Base-by-base conservation (phyloP, 2,329 filamentous ascomycete species). In the Alternaria burnsii region DNA sequence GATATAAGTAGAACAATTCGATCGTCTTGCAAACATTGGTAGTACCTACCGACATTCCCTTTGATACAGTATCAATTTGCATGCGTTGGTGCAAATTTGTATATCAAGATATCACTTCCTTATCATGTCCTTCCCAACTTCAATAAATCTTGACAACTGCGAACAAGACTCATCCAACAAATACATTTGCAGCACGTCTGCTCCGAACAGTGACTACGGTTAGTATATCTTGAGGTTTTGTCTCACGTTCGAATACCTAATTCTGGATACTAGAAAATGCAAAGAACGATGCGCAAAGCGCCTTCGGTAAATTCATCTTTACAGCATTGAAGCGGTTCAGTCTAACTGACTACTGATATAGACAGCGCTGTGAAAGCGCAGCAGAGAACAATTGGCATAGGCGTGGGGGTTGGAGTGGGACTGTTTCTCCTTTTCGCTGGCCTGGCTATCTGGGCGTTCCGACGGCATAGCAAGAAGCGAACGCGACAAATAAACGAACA, bases 391-490 rank as follows among this genome's bases (percentile, higher is more conserved):
- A 38, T 58, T 32, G 40, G 40, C 20, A 52, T 58, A 28, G 41
- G 48, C 4, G 41, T 53, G 16, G 40, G 47, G 7, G 40, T 58
- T 3, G 47, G 48, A 30, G 48, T 58, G 9, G 55, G 55, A 18
- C 18, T 58, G 2, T 58, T 58, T 11, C 30, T 58, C 14, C 50
- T 58, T 10, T 54, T 58, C 32, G 24, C 34, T 24, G 34, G 30
- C 16, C 38, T 47, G 18, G 55, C 42, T 11, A 30, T 54, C 22
- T 58, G 41, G 14, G 24, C 28, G 8, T 54, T 58, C 12, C 44
- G 50, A 36, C 48, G 50, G 26, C 55, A 47, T 14, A 53, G 48
- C 46, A 58, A 53, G 22, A 53, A 54, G 42, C 48, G 42, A n/a
- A 41, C 36, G 30, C 47, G 36, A 52, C 47, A 32, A 11, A 58